A percentile compares a stretch with the other conserved stretches of the same genome.
Conservation (phyloP, 768 basidiomycete genomes). For the Rhodotorula sphaerocarpa region DNA sequence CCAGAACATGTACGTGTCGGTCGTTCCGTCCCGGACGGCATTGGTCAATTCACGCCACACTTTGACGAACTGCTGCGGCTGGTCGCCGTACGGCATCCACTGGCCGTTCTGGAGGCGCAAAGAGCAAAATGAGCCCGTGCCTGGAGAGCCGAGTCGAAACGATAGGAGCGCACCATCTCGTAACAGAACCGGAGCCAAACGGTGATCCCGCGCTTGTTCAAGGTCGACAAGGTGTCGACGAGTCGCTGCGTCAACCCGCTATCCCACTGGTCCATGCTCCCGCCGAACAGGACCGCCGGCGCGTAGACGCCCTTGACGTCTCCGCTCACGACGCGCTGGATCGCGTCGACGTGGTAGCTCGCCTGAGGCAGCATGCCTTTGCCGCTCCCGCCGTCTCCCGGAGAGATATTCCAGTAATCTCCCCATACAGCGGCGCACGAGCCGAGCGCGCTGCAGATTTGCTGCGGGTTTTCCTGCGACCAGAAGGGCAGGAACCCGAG, state of each 20-base stretch:
- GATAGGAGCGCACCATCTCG: conserved; percentile 26
- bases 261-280: conserved; percentile 21
- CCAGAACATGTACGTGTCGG: conserved; percentile 31
- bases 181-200: conserved; percentile 28
- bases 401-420: conserved; percentile 28
- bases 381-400: not conserved
- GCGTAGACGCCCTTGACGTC: conserved; percentile 21
- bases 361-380: not conserved
- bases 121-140: not conserved
- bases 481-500: conserved; percentile 30
- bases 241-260: conserved; percentile 18
- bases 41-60: conserved; percentile 11
- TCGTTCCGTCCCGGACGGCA: conserved; percentile 15
- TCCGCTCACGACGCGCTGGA: not conserved
- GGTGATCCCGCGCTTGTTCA: conserved; percentile 13
- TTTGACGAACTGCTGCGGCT: not conserved
- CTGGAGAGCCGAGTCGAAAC: not conserved
- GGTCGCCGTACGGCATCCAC: conserved; percentile 30
- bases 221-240: not conserved
- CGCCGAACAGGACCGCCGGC: conserved; percentile 22
- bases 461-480: conserved; percentile 13
- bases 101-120: conserved; percentile 16
- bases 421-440: conserved; percentile 7
- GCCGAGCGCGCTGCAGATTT: conserved; percentile 19
- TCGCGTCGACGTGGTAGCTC: conserved; percentile 16